These are phyloP conservation scores for Suillus occidentalis DNA, from an alignment of 768 basidiomycete species.

Conservation along the genomic window DNA sequence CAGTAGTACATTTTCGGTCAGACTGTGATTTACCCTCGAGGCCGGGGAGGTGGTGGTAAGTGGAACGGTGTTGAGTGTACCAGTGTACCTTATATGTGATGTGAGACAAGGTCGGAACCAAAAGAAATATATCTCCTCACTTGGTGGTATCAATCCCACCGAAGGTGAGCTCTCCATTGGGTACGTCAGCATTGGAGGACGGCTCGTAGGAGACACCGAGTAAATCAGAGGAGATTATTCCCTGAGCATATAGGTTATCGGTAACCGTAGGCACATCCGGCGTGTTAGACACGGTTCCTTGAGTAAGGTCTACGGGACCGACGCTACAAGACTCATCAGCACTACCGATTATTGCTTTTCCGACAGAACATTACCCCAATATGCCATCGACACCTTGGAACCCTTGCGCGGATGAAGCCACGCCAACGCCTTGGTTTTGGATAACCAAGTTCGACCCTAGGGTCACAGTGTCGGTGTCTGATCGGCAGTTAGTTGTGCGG, in stretches of 20 bases:
- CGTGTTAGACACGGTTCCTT: conserved; percentile 37
- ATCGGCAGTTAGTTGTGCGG: neutral
- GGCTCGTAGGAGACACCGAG: conserved; percentile 52
- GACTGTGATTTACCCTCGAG: conserved; percentile 14
- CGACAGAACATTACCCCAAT: conserved; percentile 35
- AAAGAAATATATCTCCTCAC: conserved; percentile 20
- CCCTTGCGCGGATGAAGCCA: conserved; percentile 39
- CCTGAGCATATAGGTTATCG: conserved; percentile 49
- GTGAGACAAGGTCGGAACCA: neutral
- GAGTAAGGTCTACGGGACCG: conserved; percentile 49
- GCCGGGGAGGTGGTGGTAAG: conserved; percentile 45
- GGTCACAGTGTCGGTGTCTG: conserved; percentile 46
- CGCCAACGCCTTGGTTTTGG: conserved; percentile 44
- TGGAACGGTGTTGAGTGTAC: conserved; percentile 33
- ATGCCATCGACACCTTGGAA: conserved; percentile 50
- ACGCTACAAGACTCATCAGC: conserved; percentile 27
- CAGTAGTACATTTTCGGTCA: neutral
- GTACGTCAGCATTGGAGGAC: conserved; percentile 31
- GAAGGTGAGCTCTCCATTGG: conserved; percentile 54
- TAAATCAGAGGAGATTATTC: conserved; percentile 43
- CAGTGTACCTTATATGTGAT: conserved; percentile 22
- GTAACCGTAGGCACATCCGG: conserved; percentile 48
- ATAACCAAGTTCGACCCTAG: conserved; percentile 39
- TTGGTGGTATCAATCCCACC: conserved; percentile 46
- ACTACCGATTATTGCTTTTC: neutral